Conservation (phyloP, 2,329 filamentous ascomycete species). For the Parascedosporium putredinis region DNA sequence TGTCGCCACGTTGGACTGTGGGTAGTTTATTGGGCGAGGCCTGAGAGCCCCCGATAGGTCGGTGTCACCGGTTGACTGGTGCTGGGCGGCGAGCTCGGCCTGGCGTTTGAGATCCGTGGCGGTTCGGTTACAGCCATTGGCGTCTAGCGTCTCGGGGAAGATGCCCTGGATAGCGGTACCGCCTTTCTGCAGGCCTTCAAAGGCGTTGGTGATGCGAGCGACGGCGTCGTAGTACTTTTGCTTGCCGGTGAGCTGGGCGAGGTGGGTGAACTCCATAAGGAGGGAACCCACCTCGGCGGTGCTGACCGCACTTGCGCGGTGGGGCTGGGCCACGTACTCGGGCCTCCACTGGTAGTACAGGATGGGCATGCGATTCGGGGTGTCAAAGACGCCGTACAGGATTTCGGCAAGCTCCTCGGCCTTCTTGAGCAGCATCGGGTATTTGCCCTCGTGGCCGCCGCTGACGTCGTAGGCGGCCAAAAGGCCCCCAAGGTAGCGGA, state of each 20-base stretch:
- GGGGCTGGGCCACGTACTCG: slow-evolving; percentile 49
- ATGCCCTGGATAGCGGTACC: slow-evolving; percentile 64
- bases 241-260: slow-evolving; percentile 75
- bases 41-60: neutral
- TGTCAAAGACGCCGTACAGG: slow-evolving; percentile 76
- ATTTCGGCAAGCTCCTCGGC: slow-evolving; percentile 71
- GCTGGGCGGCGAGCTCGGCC: neutral
- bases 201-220: slow-evolving; percentile 70
- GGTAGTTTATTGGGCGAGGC: neutral
- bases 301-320: slow-evolving; percentile 48
- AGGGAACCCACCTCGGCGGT: slow-evolving; percentile 69
- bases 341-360: slow-evolving; percentile 73
- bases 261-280: slow-evolving; percentile 77
- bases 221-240: slow-evolving; percentile 84
- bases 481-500: slow-evolving; percentile 81
- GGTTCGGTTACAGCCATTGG: slow-evolving; percentile 63
- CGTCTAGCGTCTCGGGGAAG: slow-evolving; percentile 68
- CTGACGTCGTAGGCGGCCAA: slow-evolving; percentile 81
- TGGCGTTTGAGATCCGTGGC: slow-evolving; percentile 18
- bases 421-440: slow-evolving; percentile 63
- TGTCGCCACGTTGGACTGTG: neutral
- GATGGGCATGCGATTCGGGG: slow-evolving; percentile 85
- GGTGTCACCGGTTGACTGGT: neutral
- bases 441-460: slow-evolving; percentile 41
- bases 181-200: slow-evolving; percentile 63